Evolutionary conservation across 192 early-diverging fungal genomes (phyloP), one percentile per base, ranked within the genome.

Genomic region (Coemansia sp.): DNA sequence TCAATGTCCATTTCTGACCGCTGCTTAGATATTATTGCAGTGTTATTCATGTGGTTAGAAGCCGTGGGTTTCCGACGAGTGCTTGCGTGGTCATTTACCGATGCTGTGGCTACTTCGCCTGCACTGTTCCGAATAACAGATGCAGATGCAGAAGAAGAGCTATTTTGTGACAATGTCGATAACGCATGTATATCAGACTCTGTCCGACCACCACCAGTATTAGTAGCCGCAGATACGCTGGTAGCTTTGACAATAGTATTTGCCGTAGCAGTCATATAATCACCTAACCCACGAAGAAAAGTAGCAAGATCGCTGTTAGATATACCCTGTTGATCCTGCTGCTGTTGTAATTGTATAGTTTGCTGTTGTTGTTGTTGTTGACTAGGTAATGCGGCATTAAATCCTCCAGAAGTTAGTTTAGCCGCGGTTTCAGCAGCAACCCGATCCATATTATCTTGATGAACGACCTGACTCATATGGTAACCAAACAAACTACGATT

Each of bases 401-500:
- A n/a, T 9, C 58, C 35, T 12, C 5, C 4, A 35, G 28, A 8
- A 48, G 17, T 4, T 48, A 48, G 43, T 17, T 15, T 22, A 5
- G 38, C 43, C 6, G 61, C 61, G 4, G 61, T 33, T 8, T 37
- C 61, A 18, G 61, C 8, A 5, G 61, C 35, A 18, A 48, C 6
- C 3, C 43, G 66, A 34, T 65, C 37, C 28, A 52, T 5, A 5
- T n/a, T 54, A 61, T 60, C 53, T 17, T 72, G 45, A 32, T 65
- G 63, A 15, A 73, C 45, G 33, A 64, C 38, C 9, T 58, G 33
- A 7, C 51, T 57, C 76, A 79, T 70, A 5, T 70, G 76, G 61
- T 70, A 71, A 1, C 76, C 76, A 67, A 79, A 73, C 12, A 79
- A 18, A 56, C 76, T 79, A 2, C 76, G 59, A 11, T 51, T 45